A percentile compares a stretch with the other conserved stretches of the same genome.
Evolutionary conservation across 352 stramenopile genomes (phyloP).

Genomic region (Globisporangium yorkense): DNA sequence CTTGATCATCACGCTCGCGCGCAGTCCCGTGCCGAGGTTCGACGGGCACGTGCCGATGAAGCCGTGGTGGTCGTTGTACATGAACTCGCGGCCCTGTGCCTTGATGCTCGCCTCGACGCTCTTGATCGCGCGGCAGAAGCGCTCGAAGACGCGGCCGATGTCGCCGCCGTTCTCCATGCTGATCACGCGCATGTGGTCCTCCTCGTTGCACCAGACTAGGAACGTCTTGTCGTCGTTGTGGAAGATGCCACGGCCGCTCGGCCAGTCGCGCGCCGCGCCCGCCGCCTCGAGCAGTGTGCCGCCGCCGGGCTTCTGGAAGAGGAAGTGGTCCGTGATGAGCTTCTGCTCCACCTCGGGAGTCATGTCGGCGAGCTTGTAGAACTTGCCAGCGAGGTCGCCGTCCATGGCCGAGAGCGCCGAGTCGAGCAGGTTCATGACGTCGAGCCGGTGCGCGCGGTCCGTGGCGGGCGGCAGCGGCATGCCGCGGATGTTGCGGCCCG

Average conservation of each 20-base stretch:
- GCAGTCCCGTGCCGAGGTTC: conserved; percentile 84
- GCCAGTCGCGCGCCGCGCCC: conserved; percentile 89
- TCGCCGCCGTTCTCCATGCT: conserved; percentile 87
- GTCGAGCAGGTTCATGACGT: conserved; percentile 81
- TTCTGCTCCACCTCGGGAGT: conserved; percentile 88
- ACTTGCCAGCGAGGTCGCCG: conserved; percentile 81
- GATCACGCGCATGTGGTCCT: conserved; percentile 89
- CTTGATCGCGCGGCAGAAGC: conserved; percentile 76
- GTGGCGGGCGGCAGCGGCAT: conserved; percentile 86
- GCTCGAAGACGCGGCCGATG: conserved; percentile 87
- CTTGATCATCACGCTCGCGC: conserved; percentile 83
- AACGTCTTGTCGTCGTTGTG: conserved; percentile 90
- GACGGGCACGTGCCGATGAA: conserved; percentile 85
- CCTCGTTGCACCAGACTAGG: conserved; percentile 87
- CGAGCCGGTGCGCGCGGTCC: conserved; percentile 67
- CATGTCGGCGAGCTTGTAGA: conserved; percentile 86
- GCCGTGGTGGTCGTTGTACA: conserved; percentile 84
- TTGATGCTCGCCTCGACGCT: conserved; percentile 75
- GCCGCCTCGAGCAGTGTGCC: conserved; percentile 77
- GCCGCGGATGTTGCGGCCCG: conserved; percentile 88
- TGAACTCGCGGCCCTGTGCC: conserved; percentile 69
- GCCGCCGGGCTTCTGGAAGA: conserved; percentile 92
- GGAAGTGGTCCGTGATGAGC: conserved; percentile 87
- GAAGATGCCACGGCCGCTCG: conserved; percentile 90
- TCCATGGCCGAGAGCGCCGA: conserved; percentile 62